Percentiles rank a stretch among this genome's conserved stretches.
phyloP scores from a whole-genome alignment of 176 grass and related monocot species.

The Secale cereale region DNA sequence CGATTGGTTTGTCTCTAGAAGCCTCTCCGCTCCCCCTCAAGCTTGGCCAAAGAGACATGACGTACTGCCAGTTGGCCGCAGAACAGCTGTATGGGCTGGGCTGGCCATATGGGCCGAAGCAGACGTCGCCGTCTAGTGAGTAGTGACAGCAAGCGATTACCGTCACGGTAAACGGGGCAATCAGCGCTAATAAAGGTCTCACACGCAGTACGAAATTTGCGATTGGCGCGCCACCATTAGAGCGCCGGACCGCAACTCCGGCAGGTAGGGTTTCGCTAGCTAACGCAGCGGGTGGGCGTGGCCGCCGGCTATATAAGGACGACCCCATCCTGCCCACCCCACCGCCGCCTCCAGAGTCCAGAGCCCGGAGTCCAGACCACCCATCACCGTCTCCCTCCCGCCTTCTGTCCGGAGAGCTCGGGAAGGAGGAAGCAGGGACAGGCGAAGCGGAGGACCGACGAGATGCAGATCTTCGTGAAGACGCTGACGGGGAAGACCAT shows the following conservation, averaged over 20 bases:
- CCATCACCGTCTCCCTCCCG: background rate
- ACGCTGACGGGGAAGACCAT: constrained; percentile 22
- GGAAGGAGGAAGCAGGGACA: background rate
- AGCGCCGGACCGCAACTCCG: background rate
- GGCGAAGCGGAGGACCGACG: background rate
- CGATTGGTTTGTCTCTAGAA: background rate
- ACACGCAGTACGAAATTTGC: background rate
- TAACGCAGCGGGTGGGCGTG: background rate
- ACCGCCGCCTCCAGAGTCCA: background rate
- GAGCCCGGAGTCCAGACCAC: background rate
- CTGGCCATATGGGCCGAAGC: background rate
- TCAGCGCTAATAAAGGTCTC: background rate
- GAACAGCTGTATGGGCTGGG: background rate
- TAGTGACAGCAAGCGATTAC: background rate
- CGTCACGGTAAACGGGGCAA: background rate
- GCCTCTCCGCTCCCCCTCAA: background rate
- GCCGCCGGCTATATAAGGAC: constrained; percentile 4
- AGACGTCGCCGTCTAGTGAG: background rate
- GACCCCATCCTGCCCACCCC: too few relatives aligned
- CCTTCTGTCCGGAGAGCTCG: background rate
- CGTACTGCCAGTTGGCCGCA: background rate
- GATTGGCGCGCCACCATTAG: background rate
- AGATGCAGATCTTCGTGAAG: constrained; percentile 48
- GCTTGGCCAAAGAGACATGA: background rate
- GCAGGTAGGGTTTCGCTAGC: constrained; percentile 17